Conservation (phyloP, 495 filamentous ascomycete genomes). For the Talaromyces adpressus region DNA sequence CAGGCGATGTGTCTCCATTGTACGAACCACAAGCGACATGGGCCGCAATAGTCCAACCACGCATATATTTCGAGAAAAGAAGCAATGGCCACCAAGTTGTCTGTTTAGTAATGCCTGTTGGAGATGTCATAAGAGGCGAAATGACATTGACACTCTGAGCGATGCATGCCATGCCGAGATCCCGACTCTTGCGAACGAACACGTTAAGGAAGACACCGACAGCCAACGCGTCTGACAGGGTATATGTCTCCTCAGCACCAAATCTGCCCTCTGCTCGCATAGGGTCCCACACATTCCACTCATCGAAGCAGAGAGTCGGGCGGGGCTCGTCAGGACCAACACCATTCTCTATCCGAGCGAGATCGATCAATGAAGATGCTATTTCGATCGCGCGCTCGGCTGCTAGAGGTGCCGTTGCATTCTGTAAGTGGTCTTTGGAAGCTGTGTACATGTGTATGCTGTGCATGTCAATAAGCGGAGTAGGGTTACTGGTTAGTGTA, state of each 20-base stretch:
- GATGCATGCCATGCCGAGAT: slow-evolving; percentile 75
- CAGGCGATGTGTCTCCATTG: slow-evolving; percentile 55
- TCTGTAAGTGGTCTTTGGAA: slow-evolving; percentile 44
- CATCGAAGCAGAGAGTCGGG: slow-evolving; percentile 73
- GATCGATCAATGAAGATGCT: slow-evolving; percentile 59
- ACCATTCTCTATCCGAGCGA: slow-evolving; percentile 62
- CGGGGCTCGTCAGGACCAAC: slow-evolving; percentile 48
- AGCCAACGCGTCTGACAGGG: slow-evolving; percentile 67
- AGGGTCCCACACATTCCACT: slow-evolving; percentile 84
- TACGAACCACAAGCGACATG: slow-evolving; percentile 55
- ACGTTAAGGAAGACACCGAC: slow-evolving; percentile 71
- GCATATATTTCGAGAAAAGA: slow-evolving; percentile 68
- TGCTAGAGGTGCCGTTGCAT: slow-evolving; percentile 58
- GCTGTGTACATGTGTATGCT: slow-evolving; percentile 66
- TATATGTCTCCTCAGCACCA: slow-evolving; percentile 66
- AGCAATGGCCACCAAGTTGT: slow-evolving; percentile 72
- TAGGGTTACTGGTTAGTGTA: slow-evolving; percentile 34
- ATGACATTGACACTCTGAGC: slow-evolving; percentile 78
- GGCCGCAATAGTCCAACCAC: slow-evolving; percentile 55
- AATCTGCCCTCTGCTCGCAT: slow-evolving; percentile 60
- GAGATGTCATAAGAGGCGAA: slow-evolving; percentile 64
- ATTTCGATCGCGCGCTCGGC: slow-evolving; percentile 73
- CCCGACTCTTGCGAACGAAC: slow-evolving; percentile 66
- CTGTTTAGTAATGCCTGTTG: slow-evolving; percentile 58
- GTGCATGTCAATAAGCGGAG: slow-evolving; percentile 64